phyloP scores from a whole-genome alignment of 805 yeast species.

The Candida maris region DNA sequence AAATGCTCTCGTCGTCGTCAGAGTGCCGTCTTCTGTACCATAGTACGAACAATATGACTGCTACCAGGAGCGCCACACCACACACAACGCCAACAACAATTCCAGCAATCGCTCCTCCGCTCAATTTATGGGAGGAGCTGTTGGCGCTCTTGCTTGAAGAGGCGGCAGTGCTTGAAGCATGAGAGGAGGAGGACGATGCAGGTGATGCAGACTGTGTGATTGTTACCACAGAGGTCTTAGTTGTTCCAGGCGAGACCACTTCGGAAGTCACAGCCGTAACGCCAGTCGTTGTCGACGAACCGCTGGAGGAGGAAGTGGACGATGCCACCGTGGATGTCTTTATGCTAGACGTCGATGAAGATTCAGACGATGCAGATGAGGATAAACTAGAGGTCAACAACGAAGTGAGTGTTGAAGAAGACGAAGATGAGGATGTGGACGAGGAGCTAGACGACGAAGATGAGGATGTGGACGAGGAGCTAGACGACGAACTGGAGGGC shows the following conservation, averaged over 20 bases:
- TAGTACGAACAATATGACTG: slow-evolving; percentile 17
- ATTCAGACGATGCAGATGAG: slow-evolving; percentile 9
- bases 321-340: slow-evolving; percentile 18
- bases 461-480: slow-evolving; percentile 12
- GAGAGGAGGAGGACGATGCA: slow-evolving; percentile 13
- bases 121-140: slow-evolving; percentile 14
- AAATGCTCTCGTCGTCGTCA: slow-evolving; percentile 14
- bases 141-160: slow-evolving; percentile 5
- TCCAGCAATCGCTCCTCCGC: slow-evolving; percentile 35
- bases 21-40: slow-evolving; percentile 20
- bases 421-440: slow-evolving; percentile 4
- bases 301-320: slow-evolving; percentile 10
- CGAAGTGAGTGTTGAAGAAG: slow-evolving; percentile 5
- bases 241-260: slow-evolving; percentile 21
- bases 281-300: slow-evolving; percentile 9
- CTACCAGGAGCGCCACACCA: slow-evolving; percentile 21
- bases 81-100: slow-evolving; percentile 31
- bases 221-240: slow-evolving; percentile 21
- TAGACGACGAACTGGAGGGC: slow-evolving; percentile 13
- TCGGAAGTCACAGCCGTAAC: slow-evolving; percentile 14
- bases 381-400: slow-evolving; percentile 7
- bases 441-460: slow-evolving; percentile 9
- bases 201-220: slow-evolving; percentile 24
- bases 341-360: slow-evolving; percentile 17
- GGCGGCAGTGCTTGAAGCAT: slow-evolving; percentile 11